phyloP scores from a whole-genome alignment of 352 stramenopile genomes.

The Elongisporangium senticosum region DNA sequence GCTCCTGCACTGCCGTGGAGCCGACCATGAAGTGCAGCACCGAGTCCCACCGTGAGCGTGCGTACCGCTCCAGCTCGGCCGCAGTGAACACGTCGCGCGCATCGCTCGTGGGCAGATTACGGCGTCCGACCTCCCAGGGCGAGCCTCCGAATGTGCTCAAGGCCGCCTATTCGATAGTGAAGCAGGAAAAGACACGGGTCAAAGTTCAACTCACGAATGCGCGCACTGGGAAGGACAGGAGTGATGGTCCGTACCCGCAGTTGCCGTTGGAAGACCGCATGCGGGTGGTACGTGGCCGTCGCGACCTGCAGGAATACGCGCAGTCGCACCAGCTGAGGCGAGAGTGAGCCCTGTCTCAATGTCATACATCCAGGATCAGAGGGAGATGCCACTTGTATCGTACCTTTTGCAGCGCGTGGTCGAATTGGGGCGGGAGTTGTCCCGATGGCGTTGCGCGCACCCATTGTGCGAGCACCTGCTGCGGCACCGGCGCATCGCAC shows the following conservation, averaged over 20 bases:
- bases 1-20: slow-evolving; percentile 58
- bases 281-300: slow-evolving; percentile 35
- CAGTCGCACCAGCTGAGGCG: slow-evolving; percentile 31
- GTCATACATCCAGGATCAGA: background rate
- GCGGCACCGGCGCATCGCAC: slow-evolving; percentile 40
- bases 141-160: slow-evolving; percentile 67
- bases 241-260: slow-evolving; percentile 31
- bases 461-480: slow-evolving; percentile 60
- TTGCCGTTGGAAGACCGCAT: slow-evolving; percentile 56
- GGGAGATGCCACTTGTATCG: background rate
- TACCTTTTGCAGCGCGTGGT: slow-evolving; percentile 41
- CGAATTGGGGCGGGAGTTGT: slow-evolving; percentile 46
- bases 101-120: slow-evolving; percentile 32
- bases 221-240: background rate
- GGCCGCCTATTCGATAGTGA: slow-evolving; percentile 27
- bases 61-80: slow-evolving; percentile 53
- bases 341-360: background rate
- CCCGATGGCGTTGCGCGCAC: slow-evolving; percentile 39
- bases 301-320: slow-evolving; percentile 41
- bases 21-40: slow-evolving; percentile 78
- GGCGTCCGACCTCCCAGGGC: slow-evolving; percentile 59
- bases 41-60: slow-evolving; percentile 54
- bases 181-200: background rate
- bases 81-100: slow-evolving; percentile 36
- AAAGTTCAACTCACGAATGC: slow-evolving; percentile 1